These are phyloP conservation scores for Sporothrix euskadiensis DNA, from an alignment of 2,329 filamentous ascomycete genomes.

Conservation along the genomic window DNA sequence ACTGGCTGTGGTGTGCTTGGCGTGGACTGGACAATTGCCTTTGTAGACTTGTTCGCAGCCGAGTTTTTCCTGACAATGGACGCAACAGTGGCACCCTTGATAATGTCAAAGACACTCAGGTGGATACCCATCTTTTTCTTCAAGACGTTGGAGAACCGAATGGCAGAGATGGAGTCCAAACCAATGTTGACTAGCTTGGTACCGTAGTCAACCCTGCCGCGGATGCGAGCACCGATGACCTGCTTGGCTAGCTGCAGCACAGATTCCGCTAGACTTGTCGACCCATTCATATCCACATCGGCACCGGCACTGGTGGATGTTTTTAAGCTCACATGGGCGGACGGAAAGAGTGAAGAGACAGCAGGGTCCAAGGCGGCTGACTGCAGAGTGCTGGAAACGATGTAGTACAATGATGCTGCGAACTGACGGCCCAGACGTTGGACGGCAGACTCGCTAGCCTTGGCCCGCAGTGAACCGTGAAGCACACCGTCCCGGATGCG, in stretches of 20 bases:
- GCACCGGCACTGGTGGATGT: background rate
- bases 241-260: conserved; percentile 31
- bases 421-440: conserved; percentile 27
- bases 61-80: conserved; percentile 27
- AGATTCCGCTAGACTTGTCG: conserved; percentile 19
- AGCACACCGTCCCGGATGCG: conserved; percentile 32
- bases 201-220: conserved; percentile 30
- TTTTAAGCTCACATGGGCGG: background rate
- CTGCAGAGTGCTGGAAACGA: background rate
- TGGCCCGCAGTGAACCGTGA: conserved; percentile 33
- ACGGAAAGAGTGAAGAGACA: background rate
- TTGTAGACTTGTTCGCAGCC: background rate
- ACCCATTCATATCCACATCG: background rate
- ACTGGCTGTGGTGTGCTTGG: background rate
- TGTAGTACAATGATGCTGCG: conserved; percentile 2
- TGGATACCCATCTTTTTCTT: conserved; percentile 32
- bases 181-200: conserved; percentile 34
- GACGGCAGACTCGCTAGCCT: conserved; percentile 19
- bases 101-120: conserved; percentile 34
- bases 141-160: conserved; percentile 33
- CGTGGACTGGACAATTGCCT: background rate
- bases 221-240: conserved; percentile 28
- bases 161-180: conserved; percentile 35
- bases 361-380: background rate
- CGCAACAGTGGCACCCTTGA: conserved; percentile 33